These are phyloP conservation scores for Calophaca sinica DNA, from an alignment of 306 rosid genomes.

Conservation along the genomic window DNA sequence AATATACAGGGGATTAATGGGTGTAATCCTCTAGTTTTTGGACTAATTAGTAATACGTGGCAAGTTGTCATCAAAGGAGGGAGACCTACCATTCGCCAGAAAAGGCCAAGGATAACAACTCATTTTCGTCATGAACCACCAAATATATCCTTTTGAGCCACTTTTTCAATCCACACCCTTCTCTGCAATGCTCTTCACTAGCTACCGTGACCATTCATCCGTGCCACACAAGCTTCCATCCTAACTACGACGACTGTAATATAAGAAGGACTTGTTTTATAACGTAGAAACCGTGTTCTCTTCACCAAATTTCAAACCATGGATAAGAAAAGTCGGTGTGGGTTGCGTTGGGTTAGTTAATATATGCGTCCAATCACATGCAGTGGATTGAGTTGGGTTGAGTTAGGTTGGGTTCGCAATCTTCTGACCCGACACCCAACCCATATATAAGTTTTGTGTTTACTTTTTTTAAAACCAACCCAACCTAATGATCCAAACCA, in stretches of 20 bases:
- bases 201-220: conserved; percentile 9
- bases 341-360: too few relatives aligned
- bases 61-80: conserved; percentile 24
- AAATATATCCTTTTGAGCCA: conserved; percentile 45
- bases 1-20: too few relatives aligned
- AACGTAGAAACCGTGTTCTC: conserved; percentile 35
- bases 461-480: too few relatives aligned
- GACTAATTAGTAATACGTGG: conserved; percentile 37
- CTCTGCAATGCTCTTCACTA: background rate
- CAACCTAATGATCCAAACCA: too few relatives aligned
- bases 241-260: conserved; percentile 8
- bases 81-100: conserved; percentile 43
- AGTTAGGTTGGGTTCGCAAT: too few relatives aligned
- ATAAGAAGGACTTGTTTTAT: conserved; percentile 32
- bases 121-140: conserved; percentile 45
- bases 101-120: conserved; percentile 41
- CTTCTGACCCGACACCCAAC: too few relatives aligned
- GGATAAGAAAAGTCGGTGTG: conserved; percentile 10
- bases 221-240: background rate
- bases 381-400: too few relatives aligned
- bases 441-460: too few relatives aligned
- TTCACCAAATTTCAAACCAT: conserved; percentile 19
- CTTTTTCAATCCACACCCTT: conserved; percentile 31
- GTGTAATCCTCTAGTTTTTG: too few relatives aligned
- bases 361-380: too few relatives aligned